Base-by-base conservation (phyloP, 495 filamentous ascomycete species). In the Hypomontagnella submonticulosa region DNA sequence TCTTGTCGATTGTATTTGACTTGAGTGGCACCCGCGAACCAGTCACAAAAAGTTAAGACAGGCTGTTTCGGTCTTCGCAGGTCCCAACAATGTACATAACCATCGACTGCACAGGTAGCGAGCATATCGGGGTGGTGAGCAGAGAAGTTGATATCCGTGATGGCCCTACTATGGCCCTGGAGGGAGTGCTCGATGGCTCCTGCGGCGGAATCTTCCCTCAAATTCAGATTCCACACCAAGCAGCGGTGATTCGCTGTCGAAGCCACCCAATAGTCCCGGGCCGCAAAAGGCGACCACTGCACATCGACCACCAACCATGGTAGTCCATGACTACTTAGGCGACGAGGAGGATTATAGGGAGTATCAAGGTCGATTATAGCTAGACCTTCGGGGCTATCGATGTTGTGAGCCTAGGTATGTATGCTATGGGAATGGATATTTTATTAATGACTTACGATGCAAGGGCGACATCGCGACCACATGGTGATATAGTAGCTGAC, bases 271-370 rank as follows among this genome's bases (percentile, higher is more conserved):
- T 90, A 92, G 68, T 96, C 90, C 43, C 94, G 86, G 6, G 86
- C 87, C 8, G 93, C 90, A 66, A 97, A 97, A 11, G 94, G 94
- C 4, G 92, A 96, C 94, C 94, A 98, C 76, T 98, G 94, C 38
- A 98, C 94, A 75, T 98, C 94, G n/a, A 93, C 92, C 4, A 98
- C 93, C 50, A 96, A 88, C 92, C 93, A 97, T n/a, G 90, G 89
- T 6, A 92, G 89, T 36, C 91, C 88, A 73, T 97, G 91, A 51
- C 80, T 81, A 61, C 89, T 88, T 20, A 98, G 86, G 70, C 93
- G 88, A 10, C 93, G 88, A 32, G 94, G 94, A 11, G 91, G 91
- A 49, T 89, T 94, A 75, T 92, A 94, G 11, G 92, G 93, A 11
- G 87, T 93, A 77, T 98, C 94, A 41, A 98, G 84, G 65, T 98